Evolutionary conservation across 2,329 filamentous ascomycete genomes (phyloP), one percentile per base, ranked within the genome.

Genomic region (Remersonia thermophila): DNA sequence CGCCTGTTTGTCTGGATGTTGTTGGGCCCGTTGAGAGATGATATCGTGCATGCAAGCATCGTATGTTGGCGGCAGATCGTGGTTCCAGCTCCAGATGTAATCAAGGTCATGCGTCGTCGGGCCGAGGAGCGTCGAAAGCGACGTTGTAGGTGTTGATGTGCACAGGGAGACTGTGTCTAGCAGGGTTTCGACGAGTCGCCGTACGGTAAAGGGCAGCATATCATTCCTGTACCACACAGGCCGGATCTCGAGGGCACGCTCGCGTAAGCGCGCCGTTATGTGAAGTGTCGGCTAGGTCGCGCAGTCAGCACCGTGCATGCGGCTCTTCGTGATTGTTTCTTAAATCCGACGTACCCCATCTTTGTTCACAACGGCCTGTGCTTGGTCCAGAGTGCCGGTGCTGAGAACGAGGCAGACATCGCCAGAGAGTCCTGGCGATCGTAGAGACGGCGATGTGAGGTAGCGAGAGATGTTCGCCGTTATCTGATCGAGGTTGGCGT

Each of bases 11-110:
- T 58, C 46, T 1, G 65, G 62, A 1, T 57, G 52, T 14, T 46
- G 40, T 13, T 39, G 42, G 11, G 59, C 58, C 29, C 55, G 54
- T 6, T 59, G 53, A n/a, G 54, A 49, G 38, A 70, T 57, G 36
- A 67, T 45, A 23, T 67, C 60, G 40, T 69, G 66, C 54, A 67
- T 63, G 44, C 62, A 66, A 30, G 47, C 51, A 12, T 57, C 46
- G 10, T 66, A 47, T 5, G 54, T 56, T 1, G 58, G 54, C 1
- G 66, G 65, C 2, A 67, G 47, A 1, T 43, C 48, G 28, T 52
- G 32, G n/a, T 49, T 43, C 30, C 55, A 55, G 34, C 50, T 44
- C 66, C 66, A 69, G 35, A 71, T 53, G 40, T 63, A 58, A 14
- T 60, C 53, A 16, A 69, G 48, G 40, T 68, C 61, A 16, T 56